These are phyloP conservation scores for Gossypium longicalyx DNA, from an alignment of 345 rosid genomes.

Conservation along the genomic window DNA sequence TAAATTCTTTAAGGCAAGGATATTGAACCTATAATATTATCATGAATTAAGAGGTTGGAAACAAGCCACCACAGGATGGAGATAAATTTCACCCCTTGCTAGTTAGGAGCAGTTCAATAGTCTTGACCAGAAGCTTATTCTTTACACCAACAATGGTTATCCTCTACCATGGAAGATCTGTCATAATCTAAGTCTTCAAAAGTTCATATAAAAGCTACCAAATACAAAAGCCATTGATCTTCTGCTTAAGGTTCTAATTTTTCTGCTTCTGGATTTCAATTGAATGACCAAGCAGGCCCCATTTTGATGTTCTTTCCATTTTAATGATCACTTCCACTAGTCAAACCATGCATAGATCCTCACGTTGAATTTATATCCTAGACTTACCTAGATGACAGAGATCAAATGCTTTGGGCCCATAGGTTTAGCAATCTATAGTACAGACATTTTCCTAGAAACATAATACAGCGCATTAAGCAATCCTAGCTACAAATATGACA, in stretches of 20 bases:
- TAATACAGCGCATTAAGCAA: neutral
- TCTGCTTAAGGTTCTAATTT: neutral
- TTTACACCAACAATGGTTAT: neutral
- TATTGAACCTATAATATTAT: neutral
- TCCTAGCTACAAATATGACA: neutral
- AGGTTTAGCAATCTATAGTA: slow-evolving; percentile 6
- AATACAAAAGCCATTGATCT: neutral
- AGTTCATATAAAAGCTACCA: neutral
- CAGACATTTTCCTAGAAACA: neutral
- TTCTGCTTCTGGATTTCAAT: neutral
- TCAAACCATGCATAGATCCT: neutral
- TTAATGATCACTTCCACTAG: neutral
- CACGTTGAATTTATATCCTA: neutral
- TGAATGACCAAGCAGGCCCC: neutral
- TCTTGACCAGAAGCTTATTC: neutral
- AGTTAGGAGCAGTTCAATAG: neutral
- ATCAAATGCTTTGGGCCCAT: neutral
- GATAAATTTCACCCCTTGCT: neutral
- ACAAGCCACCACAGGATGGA: slow-evolving; percentile 1
- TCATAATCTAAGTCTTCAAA: neutral
- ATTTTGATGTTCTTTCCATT: neutral
- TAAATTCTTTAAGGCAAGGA: neutral
- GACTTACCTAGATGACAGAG: neutral
- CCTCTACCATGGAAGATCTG: neutral
- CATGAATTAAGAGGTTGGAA: neutral